Evolutionary conservation across 345 rosid species (phyloP), one percentile per base, ranked within the genome.

Genomic region (Erucastrum elatum): DNA sequence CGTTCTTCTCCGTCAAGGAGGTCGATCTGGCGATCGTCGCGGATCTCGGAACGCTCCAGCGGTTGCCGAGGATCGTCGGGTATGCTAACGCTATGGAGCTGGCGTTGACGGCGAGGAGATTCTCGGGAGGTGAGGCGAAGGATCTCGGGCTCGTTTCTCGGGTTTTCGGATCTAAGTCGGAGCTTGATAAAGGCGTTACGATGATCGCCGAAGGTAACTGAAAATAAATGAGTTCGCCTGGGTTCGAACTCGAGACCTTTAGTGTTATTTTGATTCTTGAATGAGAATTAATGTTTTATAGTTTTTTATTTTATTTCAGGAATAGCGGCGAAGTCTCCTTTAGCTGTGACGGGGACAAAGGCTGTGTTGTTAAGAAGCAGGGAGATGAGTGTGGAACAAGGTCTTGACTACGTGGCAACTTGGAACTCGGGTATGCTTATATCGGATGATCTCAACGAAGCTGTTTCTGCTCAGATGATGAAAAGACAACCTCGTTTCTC

Each of bases 1-100:
- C 93, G 4, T 88, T 88, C 44, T 92, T 94, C 81, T 77, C 90
- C 0, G 91, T 91, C 31, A 92, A 91, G 79, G 98, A 94, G 84
- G 93, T 92, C 1, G 98, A 91, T 77, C 16, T 91, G 75, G 98
- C 86, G 8, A 83, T 94, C 53, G 87, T 89, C 11, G 97, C 95
- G 5, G 98, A 92, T 83, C 85, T 92, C 3, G 97, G 98, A n/a
- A 87, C 97, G 25, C 84, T 94, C 0, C 97, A 94, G 88, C 75
- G 98, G 67, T 56, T 94, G 17, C 98, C 98, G 9, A 66, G 72
- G 13, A 92, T 92, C 5, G 90, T 94, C 10, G 98, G 95, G 41
- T 79, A 71, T 21, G 97, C 94, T 0, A 84, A 83, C 16, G 90
- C 98, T 4, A 80, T 91, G 88, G 97, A 90, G 10, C 67, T 92